Conservation (phyloP, 352 stramenopile genomes). For the Salisapilia sapeloensis region DNA sequence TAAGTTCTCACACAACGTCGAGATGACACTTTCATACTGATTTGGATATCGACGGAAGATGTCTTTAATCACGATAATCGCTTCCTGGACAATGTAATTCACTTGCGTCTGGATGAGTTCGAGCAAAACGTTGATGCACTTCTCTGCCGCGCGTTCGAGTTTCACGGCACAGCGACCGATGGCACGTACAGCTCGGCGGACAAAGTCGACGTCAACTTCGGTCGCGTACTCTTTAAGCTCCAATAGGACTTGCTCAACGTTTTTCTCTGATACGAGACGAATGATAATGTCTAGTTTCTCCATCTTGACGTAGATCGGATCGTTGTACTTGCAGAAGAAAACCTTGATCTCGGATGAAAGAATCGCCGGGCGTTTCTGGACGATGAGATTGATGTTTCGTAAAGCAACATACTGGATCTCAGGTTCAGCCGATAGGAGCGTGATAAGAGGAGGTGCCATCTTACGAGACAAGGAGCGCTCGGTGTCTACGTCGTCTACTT, state of each 20-base stretch:
- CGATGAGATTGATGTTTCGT: conserved; percentile 99
- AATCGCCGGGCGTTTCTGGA: conserved; percentile 94
- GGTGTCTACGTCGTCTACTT: conserved; percentile 89
- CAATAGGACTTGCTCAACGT: conserved; percentile 96
- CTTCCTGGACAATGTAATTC: conserved; percentile 98
- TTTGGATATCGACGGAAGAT: conserved; percentile 99
- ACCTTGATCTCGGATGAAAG: conserved; percentile 91
- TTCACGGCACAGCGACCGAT: conserved; percentile 98
- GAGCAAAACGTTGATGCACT: conserved; percentile 97
- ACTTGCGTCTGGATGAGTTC: conserved; percentile 99
- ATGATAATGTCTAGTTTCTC: conserved; percentile 99
- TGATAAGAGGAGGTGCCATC: conserved; percentile 96
- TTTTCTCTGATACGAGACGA: conserved; percentile 93
- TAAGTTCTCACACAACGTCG: conserved; percentile 98
- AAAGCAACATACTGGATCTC: conserved; percentile 99
- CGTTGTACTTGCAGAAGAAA: conserved; percentile 99
- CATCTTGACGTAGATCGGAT: conserved; percentile 94
- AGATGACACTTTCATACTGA: conserved; percentile 98
- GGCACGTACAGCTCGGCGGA: conserved; percentile 91
- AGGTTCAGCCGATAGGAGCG: conserved; percentile 93
- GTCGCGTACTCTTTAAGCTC: conserved; percentile 99
- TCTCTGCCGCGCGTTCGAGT: conserved; percentile 93
- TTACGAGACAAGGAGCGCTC: conserved; percentile 85
- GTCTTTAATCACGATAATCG: conserved; percentile 99
- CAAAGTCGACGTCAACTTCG: conserved; percentile 98